Percentiles rank a stretch among this genome's conserved stretches.
Conservation (phyloP, 495 filamentous ascomycete genomes). For the Daldinia caldariorum region DNA sequence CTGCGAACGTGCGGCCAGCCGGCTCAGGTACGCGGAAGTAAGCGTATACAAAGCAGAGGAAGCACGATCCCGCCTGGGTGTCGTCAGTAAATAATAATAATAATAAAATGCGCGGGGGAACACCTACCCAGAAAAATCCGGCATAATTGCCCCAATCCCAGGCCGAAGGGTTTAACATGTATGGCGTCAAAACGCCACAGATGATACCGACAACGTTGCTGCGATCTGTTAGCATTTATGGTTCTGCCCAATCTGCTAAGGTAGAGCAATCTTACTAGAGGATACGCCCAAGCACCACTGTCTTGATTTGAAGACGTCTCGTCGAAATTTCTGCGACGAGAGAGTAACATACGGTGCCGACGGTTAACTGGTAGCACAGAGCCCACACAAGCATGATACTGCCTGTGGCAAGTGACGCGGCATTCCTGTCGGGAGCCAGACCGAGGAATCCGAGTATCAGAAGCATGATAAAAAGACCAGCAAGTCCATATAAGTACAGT, state of each 20-base stretch:
- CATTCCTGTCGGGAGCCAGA: slow-evolving; percentile 64
- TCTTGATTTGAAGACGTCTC: slow-evolving; percentile 79
- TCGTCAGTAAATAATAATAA: neutral
- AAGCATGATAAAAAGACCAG: slow-evolving; percentile 71
- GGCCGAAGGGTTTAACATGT: slow-evolving; percentile 77
- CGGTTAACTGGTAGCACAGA: slow-evolving; percentile 76
- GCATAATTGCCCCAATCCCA: slow-evolving; percentile 81
- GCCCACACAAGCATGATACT: slow-evolving; percentile 78
- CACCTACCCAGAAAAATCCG: slow-evolving; percentile 81
- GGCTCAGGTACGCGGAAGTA: slow-evolving; percentile 83
- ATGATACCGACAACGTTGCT: slow-evolving; percentile 49
- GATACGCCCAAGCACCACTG: slow-evolving; percentile 70
- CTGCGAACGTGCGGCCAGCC: slow-evolving; percentile 73
- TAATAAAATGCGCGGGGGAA: neutral
- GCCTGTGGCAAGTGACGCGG: slow-evolving; percentile 72
- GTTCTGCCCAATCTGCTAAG: no score
- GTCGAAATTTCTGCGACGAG: slow-evolving; percentile 80
- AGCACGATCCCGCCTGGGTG: slow-evolving; percentile 67
- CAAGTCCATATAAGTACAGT: slow-evolving; percentile 75
- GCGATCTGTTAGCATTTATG: slow-evolving; percentile 17
- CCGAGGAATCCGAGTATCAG: slow-evolving; percentile 79
- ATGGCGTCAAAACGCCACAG: slow-evolving; percentile 74
- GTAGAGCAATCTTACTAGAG: slow-evolving; percentile 62
- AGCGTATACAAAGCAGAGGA: slow-evolving; percentile 75
- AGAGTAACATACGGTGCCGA: slow-evolving; percentile 82